phyloP scores from a whole-genome alignment of 78 protist species.

The Guillardia theta region DNA sequence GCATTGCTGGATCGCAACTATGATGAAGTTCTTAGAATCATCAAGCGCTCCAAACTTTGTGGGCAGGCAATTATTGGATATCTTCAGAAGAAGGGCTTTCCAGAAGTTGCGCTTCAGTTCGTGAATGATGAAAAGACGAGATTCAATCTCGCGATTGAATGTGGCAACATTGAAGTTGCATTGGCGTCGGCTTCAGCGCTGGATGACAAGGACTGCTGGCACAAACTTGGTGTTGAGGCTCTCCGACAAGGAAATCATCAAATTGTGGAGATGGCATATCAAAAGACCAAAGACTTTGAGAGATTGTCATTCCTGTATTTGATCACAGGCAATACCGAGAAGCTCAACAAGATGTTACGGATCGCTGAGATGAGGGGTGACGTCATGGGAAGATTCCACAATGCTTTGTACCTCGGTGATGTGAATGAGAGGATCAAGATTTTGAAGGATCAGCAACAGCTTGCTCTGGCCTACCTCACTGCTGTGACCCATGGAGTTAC shows the following conservation, averaged over 20 bases:
- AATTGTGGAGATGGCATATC: constrained; percentile 89
- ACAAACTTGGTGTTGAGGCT: constrained; percentile 82
- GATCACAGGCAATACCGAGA: constrained; percentile 90
- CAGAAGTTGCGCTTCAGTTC: constrained; percentile 92
- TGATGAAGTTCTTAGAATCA: constrained; percentile 73
- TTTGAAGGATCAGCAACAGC: constrained; percentile 48
- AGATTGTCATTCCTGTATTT: constrained; percentile 91
- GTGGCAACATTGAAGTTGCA: constrained; percentile 90
- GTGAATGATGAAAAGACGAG: constrained; percentile 90
- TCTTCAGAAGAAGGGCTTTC: constrained; percentile 82
- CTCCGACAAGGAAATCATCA: constrained; percentile 89
- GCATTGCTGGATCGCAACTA: constrained; percentile 73
- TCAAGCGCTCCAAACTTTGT: constrained; percentile 53
- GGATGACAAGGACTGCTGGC: constrained; percentile 87
- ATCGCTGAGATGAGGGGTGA: constrained; percentile 73
- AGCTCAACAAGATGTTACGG: constrained; percentile 83
- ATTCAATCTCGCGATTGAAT: constrained; percentile 93
- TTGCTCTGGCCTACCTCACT: constrained; percentile 78
- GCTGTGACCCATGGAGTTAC: constrained; percentile 84
- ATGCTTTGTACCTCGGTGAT: constrained; percentile 88
- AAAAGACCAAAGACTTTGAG: constrained; percentile 81
- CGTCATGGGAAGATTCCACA: constrained; percentile 80
- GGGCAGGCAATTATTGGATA: constrained; percentile 89
- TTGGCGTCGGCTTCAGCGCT: constrained; percentile 77
- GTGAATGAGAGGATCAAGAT: constrained; percentile 76